Conservation (phyloP, 129 eudicot species). For the Flaveria sonorensis region DNA sequence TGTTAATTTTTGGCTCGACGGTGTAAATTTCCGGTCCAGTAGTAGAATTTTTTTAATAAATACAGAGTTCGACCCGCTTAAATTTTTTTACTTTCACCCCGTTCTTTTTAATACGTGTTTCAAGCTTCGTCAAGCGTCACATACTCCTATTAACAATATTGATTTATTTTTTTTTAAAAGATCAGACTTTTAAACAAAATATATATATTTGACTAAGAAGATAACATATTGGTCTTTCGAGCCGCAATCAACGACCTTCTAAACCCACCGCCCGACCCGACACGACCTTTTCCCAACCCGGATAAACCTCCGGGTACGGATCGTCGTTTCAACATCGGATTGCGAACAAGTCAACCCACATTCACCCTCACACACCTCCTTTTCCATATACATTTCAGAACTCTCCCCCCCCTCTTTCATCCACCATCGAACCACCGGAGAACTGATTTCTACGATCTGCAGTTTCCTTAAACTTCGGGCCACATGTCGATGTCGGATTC, state of each 20-base stretch:
- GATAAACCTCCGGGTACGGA: slow-evolving; percentile 24
- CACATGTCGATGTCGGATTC: slow-evolving; percentile 88
- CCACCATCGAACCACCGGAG: slow-evolving; percentile 18
- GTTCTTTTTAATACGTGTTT: too few relatives aligned
- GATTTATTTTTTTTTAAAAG: too few relatives aligned
- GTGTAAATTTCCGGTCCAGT: too few relatives aligned
- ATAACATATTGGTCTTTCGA: slow-evolving; percentile 18
- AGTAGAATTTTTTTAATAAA: too few relatives aligned
- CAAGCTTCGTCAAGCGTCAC: too few relatives aligned
- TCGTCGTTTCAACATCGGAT: slow-evolving; percentile 30
- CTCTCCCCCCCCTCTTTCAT: slow-evolving; percentile 25
- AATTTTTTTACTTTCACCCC: too few relatives aligned
- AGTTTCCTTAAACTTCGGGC: not conserved
- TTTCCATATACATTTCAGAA: slow-evolving; percentile 31
- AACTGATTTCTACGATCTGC: slow-evolving; percentile 35
- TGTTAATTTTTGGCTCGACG: too few relatives aligned
- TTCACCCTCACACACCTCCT: slow-evolving; percentile 14
- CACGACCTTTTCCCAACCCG: not conserved
- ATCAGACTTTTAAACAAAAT: too few relatives aligned
- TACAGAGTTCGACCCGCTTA: too few relatives aligned
- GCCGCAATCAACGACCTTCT: not conserved
- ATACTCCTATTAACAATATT: too few relatives aligned
- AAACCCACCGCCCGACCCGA: slow-evolving; percentile 37
- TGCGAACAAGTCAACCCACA: slow-evolving; percentile 32
- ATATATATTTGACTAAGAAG: too few relatives aligned